These are phyloP conservation scores for Apiotrichum akiyoshidainum DNA, from an alignment of 1,284 basidiomycete species.

Conservation along the genomic window DNA sequence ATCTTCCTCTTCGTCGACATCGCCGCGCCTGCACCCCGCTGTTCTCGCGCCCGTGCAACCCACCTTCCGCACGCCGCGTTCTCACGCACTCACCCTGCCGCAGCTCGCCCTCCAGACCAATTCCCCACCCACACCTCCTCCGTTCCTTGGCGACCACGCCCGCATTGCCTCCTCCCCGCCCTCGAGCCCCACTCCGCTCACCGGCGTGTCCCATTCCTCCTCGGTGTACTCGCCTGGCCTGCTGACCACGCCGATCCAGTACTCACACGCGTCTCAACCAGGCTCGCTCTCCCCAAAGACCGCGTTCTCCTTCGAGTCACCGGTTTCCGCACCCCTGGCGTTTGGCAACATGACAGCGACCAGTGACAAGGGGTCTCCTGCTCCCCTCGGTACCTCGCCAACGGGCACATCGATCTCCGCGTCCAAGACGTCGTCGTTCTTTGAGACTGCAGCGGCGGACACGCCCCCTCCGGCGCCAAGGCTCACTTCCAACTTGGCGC, in stretches of 20 bases:
- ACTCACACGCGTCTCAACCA: neutral
- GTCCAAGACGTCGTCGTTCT: slow-evolving; percentile 43
- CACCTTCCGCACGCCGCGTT: too few relatives aligned
- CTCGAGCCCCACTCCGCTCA: too few relatives aligned
- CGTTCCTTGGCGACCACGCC: too few relatives aligned
- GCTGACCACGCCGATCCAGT: neutral
- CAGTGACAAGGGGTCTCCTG: too few relatives aligned
- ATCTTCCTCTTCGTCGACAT: too few relatives aligned
- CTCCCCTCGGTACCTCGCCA: neutral
- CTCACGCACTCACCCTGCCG: too few relatives aligned
- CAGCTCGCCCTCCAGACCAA: too few relatives aligned
- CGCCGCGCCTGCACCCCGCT: too few relatives aligned
- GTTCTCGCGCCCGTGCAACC: too few relatives aligned
- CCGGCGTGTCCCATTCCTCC: too few relatives aligned
- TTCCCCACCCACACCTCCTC: too few relatives aligned
- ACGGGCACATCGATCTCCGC: neutral
- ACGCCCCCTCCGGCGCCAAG: slow-evolving; percentile 34
- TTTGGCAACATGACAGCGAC: neutral
- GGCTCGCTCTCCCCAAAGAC: neutral
- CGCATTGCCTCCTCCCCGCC: too few relatives aligned
- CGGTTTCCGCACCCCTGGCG: neutral
- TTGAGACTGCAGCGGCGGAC: slow-evolving; percentile 27
- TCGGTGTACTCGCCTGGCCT: neutral
- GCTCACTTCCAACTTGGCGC: slow-evolving; percentile 22
- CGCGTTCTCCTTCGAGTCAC: slow-evolving; percentile 1